phyloP scores from a whole-genome alignment of 441 rosid genomes.

The Adansonia grandidieri region DNA sequence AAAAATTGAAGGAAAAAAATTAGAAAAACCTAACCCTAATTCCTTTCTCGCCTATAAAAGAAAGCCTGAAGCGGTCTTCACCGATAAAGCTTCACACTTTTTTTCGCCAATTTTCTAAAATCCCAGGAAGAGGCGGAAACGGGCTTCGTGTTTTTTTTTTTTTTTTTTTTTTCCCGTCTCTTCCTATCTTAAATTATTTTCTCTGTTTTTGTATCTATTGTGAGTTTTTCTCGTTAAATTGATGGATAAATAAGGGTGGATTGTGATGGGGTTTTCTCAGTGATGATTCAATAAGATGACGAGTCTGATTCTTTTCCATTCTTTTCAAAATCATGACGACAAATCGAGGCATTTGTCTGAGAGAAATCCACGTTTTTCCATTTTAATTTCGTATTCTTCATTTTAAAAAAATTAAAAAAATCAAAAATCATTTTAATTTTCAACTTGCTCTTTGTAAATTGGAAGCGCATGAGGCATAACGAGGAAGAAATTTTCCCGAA shows the following conservation, averaged over 20 bases:
- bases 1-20: neutral
- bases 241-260: neutral
- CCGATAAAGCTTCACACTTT: too few species aligned
- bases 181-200: neutral
- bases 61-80: neutral
- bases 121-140: neutral
- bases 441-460: neutral
- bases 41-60: neutral
- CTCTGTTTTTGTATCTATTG: neutral
- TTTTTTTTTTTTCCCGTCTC: too few species aligned
- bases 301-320: slow-evolving; percentile 5
- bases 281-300: slow-evolving; percentile 11
- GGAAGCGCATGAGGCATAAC: neutral
- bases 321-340: slow-evolving; percentile 13
- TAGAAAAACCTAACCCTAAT: neutral
- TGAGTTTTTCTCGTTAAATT: too few species aligned
- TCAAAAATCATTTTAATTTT: neutral
- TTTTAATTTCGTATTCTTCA: neutral
- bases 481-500: neutral
- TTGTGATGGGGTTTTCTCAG: neutral
- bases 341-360: slow-evolving; percentile 18
- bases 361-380: neutral
- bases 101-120: neutral
- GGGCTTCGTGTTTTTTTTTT: neutral
- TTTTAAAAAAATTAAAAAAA: neutral